Base-by-base conservation (phyloP, 495 filamentous ascomycete species). In the Elasticomyces elasticus region DNA sequence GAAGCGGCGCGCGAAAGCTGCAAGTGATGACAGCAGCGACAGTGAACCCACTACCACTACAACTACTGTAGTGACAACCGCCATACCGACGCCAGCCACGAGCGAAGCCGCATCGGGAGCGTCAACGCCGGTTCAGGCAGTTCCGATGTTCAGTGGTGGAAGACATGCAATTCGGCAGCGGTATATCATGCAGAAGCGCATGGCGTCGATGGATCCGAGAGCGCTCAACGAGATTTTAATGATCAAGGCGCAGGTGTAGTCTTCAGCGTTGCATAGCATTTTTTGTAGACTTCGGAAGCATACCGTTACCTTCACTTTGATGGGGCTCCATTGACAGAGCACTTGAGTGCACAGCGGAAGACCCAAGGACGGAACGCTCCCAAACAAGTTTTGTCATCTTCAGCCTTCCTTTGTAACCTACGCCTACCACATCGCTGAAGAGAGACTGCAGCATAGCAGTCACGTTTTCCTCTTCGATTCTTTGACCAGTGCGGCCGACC, bases 141-240 rank as follows among this genome's bases (percentile, higher is more conserved):
- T 42, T 5, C 22, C 56, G 10, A 42, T 17, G 19, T 61, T 69
- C 43, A 46, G 45, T 1, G 54, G 58, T 27, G 77, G 72, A 23
- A 75, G 84, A 48, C 81, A 85, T 62, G 71, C 79, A 40, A 77
- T 85, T 48, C 73, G 87, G 58, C 73, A 79, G 48, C 74, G 84
- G 43, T 82, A 86, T 62, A 90, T 91, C 62, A 81, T 79, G 35
- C 84, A 87, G 60, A 94, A 94, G 71, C 81, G 77, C 64, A 77
- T 79, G 72, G 85, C 86, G 2, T 74, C 82, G 40, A 72, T 84
- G 68, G 83, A 91, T 65, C 72, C 74, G 31, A 78, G 79, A 60
- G 84, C 86, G 5, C 68, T 91, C 48, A 87, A 87, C 56, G 84
- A 91, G 58, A 67, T 67, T 20, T 67, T 67, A 51, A 67, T 67